These are phyloP conservation scores for Penicillium paxilli DNA, from an alignment of 495 filamentous ascomycete species.

Conservation along the genomic window DNA sequence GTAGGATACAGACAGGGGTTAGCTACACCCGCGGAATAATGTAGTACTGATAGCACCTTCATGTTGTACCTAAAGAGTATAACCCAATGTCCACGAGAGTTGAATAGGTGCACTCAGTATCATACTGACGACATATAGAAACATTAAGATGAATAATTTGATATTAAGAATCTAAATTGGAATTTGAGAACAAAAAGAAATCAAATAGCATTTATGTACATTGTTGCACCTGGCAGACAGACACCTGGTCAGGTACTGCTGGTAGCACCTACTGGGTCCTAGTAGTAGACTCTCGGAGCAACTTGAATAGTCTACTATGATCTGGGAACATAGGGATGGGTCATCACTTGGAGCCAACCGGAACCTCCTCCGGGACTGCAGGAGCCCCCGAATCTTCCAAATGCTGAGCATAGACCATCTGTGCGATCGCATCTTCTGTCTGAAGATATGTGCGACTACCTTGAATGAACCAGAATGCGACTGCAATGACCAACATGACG, in stretches of 20 bases:
- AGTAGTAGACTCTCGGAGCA: too few relatives aligned
- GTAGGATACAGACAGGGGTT: too few relatives aligned
- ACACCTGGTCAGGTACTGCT: too few relatives aligned
- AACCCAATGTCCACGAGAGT: too few relatives aligned
- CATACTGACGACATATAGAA: too few relatives aligned
- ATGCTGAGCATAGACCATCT: slow-evolving; percentile 42
- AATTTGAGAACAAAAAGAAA: not conserved
- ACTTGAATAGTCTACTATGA: too few relatives aligned
- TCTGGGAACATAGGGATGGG: not conserved
- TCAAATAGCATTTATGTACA: not conserved
- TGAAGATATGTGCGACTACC: slow-evolving; percentile 38
- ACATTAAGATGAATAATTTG: too few relatives aligned
- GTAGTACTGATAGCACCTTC: too few relatives aligned
- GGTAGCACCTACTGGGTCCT: too few relatives aligned
- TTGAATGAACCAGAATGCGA: slow-evolving; percentile 45
- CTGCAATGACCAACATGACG: slow-evolving; percentile 46
- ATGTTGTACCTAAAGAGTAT: too few relatives aligned
- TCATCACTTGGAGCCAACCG: slow-evolving; percentile 30
- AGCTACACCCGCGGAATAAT: too few relatives aligned
- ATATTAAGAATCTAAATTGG: not conserved
- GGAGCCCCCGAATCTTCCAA: slow-evolving; percentile 26
- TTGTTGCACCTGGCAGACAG: not conserved
- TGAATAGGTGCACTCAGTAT: too few relatives aligned
- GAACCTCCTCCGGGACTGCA: slow-evolving; percentile 28
- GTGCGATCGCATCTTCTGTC: slow-evolving; percentile 41